Base-by-base conservation (phyloP, 495 filamentous ascomycete genomes). In the Aspergillus cavernicola region DNA sequence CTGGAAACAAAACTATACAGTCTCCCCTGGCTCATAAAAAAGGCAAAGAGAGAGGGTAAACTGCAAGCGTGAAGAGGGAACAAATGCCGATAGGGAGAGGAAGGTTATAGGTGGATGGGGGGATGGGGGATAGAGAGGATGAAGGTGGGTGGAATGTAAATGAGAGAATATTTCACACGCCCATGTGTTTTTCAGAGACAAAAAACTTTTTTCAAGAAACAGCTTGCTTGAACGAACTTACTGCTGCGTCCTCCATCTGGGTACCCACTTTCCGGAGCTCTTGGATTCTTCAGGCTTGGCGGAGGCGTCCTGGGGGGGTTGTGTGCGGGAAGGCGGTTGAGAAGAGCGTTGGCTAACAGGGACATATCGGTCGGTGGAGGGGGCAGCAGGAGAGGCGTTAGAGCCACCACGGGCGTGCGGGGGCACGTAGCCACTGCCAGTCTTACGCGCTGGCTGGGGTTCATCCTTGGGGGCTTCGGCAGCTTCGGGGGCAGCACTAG, bases 401-500 rank as follows among this genome's bases (percentile, higher is more conserved):
- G 70, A 62, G 42, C 67, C 70, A 45, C 61, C 57, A 52, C 77
- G 78, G 44, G 72, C 62, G 45, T 73, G 72, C 56, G 78, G 78
- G n/a, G 72, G 76, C 7, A 81, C 70, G 48, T 81, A 81, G 29
- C 77, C 77, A n/a, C n/a, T n/a, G 52, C 71, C 66, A 26, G 67
- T 57, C 45, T 60, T 69, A 40, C 71, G 72, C 20, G 54, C 57
- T 19, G 66, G 64, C 20, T 43, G 51, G 16, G 55, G 38, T 50
- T 71, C 72, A 31, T 69, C 68, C 47, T 59, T 65, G 39, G 61
- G 55, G 28, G 65, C 42, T 32, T 53, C 62, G 15, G 66, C 41
- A 57, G 61, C 56, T 52, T 62, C 39, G 39, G 71, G 56, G 23
- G 59, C 56, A 55, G 58, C 59, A 36, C 64, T 73, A 28, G 65